Evolutionary conservation across 129 eudicot species (phyloP).

Genomic region (Saposhnikovia divaricata): DNA sequence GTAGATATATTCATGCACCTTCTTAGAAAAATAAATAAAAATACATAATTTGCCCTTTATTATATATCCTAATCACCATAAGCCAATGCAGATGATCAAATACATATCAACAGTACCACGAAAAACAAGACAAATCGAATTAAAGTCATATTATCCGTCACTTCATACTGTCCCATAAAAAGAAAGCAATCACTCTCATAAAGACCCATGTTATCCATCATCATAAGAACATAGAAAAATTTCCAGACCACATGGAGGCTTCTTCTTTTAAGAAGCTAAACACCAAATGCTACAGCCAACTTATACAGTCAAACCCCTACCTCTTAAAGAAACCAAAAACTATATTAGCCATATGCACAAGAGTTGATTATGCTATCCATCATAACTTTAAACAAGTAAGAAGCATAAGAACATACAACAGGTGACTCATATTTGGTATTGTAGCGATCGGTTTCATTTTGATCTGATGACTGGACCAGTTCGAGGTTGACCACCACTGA

Average conservation of each 20-base stretch:
- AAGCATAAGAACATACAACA: neutral
- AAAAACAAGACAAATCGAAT: neutral
- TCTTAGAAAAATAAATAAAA: neutral
- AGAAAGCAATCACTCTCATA: slow-evolving; percentile 3
- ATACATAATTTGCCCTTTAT: neutral
- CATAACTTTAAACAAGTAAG: neutral
- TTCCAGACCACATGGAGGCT: neutral
- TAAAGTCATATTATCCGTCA: neutral
- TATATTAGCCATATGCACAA: neutral
- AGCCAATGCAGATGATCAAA: neutral
- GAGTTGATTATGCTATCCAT: neutral
- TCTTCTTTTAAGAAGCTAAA: neutral
- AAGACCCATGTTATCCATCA: neutral
- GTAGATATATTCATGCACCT: neutral
- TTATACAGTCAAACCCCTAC: neutral
- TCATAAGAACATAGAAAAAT: neutral
- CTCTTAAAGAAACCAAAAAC: neutral
- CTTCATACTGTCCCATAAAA: neutral
- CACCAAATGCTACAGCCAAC: neutral
- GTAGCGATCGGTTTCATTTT: neutral
- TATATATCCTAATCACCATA: neutral
- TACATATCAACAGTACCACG: neutral
- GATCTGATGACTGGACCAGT: neutral
- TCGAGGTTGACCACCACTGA: neutral
- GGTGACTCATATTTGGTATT: neutral